Percentiles rank a stretch among this genome's conserved stretches.
These are phyloP conservation scores for Dunaliella sp. DNA, from an alignment of 139 green algal genomes.

Conservation along the genomic window DNA sequence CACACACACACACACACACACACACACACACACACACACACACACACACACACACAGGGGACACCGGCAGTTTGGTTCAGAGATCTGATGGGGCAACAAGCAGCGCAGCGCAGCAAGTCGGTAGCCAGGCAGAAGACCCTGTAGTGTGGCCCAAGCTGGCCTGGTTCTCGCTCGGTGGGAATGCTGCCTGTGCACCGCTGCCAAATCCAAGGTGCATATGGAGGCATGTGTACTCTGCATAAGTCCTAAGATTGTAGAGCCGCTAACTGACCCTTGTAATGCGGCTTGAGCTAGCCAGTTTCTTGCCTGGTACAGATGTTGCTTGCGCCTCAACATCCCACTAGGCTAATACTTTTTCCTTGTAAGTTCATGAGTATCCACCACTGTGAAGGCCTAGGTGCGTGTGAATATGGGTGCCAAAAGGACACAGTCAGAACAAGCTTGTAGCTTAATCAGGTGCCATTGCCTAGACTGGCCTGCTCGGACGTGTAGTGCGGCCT, in stretches of 20 bases:
- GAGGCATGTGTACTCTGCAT: neutral
- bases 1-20: neutral
- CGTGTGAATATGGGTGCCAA: neutral
- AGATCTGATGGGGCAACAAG: neutral
- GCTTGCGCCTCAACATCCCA: neutral
- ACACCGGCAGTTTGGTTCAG: neutral
- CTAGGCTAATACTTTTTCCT: too few species aligned
- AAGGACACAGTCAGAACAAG: too few species aligned
- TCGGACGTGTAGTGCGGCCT: too few species aligned
- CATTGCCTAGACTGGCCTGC: too few species aligned
- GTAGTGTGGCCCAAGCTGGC: constrained; percentile 40
- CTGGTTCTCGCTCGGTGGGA: constrained; percentile 79
- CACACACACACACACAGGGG: neutral
- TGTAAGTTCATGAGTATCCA: too few species aligned
- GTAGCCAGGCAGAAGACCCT: neutral
- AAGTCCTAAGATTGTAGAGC: neutral
- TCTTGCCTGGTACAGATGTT: neutral
- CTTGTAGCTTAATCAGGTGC: too few species aligned
- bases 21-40: neutral
- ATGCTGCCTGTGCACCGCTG: constrained; percentile 52
- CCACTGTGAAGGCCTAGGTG: neutral
- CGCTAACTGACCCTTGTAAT: too few species aligned
- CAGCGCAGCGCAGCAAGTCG: neutral
- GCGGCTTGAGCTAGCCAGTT: neutral
- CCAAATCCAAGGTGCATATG: constrained; percentile 29